Conservation (phyloP, 352 stramenopile genomes). For the Halophytophthora batemanensis region DNA sequence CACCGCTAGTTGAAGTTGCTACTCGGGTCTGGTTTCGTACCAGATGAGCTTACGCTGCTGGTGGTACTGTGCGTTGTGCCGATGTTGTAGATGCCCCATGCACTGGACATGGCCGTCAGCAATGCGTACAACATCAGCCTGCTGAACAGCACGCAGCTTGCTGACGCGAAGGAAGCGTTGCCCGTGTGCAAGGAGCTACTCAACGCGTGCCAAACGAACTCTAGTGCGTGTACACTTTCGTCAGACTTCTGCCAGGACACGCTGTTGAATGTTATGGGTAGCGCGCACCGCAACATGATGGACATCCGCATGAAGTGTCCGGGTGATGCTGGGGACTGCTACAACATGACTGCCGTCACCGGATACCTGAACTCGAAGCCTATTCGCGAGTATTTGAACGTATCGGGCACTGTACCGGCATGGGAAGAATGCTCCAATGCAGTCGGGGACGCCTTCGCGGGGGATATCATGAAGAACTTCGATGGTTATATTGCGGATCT, state of each 20-base stretch:
- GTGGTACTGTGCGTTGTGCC: background rate
- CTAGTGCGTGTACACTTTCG: slow-evolving; percentile 16
- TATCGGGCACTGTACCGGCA: slow-evolving; percentile 24
- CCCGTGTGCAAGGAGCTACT: slow-evolving; percentile 29
- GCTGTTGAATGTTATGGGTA: slow-evolving; percentile 13
- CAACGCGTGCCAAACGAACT: slow-evolving; percentile 19
- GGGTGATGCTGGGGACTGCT: slow-evolving; percentile 34
- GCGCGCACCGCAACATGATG: slow-evolving; percentile 1
- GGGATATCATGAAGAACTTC: slow-evolving; percentile 53
- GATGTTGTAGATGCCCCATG: slow-evolving; percentile 25
- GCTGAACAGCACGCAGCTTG: slow-evolving; percentile 22
- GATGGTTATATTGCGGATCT: slow-evolving; percentile 79
- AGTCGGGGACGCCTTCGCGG: slow-evolving; percentile 90
- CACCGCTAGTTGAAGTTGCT: slow-evolving; percentile 60
- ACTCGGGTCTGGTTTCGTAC: slow-evolving; percentile 29
- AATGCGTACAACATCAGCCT: slow-evolving; percentile 54
- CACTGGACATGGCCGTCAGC: slow-evolving; percentile 38
- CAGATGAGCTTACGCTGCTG: slow-evolving; percentile 20
- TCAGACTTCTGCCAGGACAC: slow-evolving; percentile 13
- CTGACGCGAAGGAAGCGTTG: slow-evolving; percentile 19
- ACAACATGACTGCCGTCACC: slow-evolving; percentile 20
- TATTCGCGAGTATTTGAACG: slow-evolving; percentile 16
- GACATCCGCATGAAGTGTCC: slow-evolving; percentile 15
- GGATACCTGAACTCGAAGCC: slow-evolving; percentile 36
- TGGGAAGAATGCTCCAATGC: slow-evolving; percentile 64